These are phyloP conservation scores for Crassisporium funariophilum DNA, from an alignment of 768 basidiomycete genomes.

Conservation along the genomic window DNA sequence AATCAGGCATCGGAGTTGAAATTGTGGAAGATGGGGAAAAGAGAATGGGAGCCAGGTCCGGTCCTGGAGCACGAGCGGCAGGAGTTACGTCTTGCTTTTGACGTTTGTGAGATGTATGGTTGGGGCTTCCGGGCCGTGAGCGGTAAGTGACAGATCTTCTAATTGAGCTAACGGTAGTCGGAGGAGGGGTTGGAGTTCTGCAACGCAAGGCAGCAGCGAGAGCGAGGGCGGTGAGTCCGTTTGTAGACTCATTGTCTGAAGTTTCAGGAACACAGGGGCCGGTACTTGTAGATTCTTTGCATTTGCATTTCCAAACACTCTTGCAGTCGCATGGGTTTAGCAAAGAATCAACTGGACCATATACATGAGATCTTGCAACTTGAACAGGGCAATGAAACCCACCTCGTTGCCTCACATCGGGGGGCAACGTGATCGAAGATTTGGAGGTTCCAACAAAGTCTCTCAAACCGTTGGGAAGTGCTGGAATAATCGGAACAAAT, in stretches of 20 bases:
- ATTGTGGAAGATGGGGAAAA: constrained; percentile 25
- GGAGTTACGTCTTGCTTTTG: constrained; percentile 26
- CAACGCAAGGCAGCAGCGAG: constrained; percentile 38
- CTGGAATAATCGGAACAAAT: constrained; percentile 70
- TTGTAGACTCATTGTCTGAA: constrained; percentile 9
- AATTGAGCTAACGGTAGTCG: background rate
- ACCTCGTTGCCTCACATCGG: constrained; percentile 57
- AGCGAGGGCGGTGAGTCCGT: constrained; percentile 36
- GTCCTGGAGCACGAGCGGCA: constrained; percentile 26
- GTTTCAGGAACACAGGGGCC: constrained; percentile 9
- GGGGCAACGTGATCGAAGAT: constrained; percentile 26
- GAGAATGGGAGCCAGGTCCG: constrained; percentile 54
- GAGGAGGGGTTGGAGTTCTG: constrained; percentile 20
- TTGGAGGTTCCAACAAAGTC: constrained; percentile 46
- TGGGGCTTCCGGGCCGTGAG: constrained; percentile 28
- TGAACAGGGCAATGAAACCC: constrained; percentile 10
- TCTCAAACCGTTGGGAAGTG: constrained; percentile 73
- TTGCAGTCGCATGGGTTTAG: constrained; percentile 68
- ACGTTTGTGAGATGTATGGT: constrained; percentile 31
- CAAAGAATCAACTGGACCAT: constrained; percentile 53
- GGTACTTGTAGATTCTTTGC: constrained; percentile 28
- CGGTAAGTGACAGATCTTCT: constrained; percentile 11
- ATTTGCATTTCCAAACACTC: constrained; percentile 56
- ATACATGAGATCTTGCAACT: constrained; percentile 7
- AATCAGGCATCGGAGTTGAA: constrained; percentile 41